Base-by-base conservation (phyloP, 148 eudicot species). In the Chenopodium quinoa region DNA sequence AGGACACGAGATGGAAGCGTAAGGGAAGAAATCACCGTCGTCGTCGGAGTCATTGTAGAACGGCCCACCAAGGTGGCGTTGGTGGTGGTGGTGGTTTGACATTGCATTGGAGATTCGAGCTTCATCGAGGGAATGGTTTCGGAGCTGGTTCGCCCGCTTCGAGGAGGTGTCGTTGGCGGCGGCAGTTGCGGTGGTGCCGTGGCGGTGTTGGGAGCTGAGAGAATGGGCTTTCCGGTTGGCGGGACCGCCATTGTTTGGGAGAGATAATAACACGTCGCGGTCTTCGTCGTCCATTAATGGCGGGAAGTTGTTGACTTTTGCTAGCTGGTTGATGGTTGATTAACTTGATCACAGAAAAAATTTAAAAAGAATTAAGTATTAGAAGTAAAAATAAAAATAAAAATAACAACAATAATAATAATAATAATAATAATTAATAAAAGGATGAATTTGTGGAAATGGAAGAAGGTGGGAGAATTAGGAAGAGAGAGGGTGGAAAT, bases 61-160 rank as follows among this genome's bases (percentile, higher is more conserved):
- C 4, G 75, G 72, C 27, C 73, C 27, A 72, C 40, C 76, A 27
- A 48, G 72, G 44, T 73, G 34, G 69, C 88, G 83, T 47, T 86
- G 83, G 56, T 86, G 83, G 1, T 92, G 92, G 76, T 91, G 94
- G 78, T 89, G 90, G 88, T 91, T 88, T 82, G 46, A 4, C 27
- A 78, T 62, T 69, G 58, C 75, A 17, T 71, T 77, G 25, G 79
- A n/a, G 52, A 89, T 85, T 12, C 81, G 83, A 29, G 80, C 88
- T 8, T 91, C 94, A 73, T 96, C 97, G 78, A 92, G 93, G 86
- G 95, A 90, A 83, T 91, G 97, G 72, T 92, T 92, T 20, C 97
- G 90, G 81, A 81, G 82, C 60, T 87, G 89, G 76, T 31, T 48
- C 72, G 88, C 68, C 56, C 81, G 83, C 73, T 84, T 83, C 29